Percentiles rank a stretch among this genome's conserved stretches.
Evolutionary conservation across 2,329 filamentous ascomycete genomes (phyloP).

Genomic region (Penicillium verrucosum): DNA sequence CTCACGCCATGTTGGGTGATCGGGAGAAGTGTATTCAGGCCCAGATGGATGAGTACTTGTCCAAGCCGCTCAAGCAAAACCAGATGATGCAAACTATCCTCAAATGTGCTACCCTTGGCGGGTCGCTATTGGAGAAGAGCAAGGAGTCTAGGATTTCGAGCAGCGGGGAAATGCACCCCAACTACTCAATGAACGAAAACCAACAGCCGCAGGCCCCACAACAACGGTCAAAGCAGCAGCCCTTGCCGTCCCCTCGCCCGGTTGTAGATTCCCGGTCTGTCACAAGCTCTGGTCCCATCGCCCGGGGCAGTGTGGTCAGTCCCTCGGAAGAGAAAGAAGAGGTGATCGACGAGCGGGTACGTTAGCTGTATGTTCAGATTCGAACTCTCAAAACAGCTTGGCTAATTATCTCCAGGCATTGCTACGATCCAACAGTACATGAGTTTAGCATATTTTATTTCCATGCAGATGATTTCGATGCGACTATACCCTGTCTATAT

Average conservation of each 20-base stretch:
- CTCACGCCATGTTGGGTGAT: constrained; percentile 98
- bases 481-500: constrained; percentile 29
- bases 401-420: constrained; percentile 35
- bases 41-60: constrained; percentile 98
- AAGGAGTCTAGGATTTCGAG: constrained; percentile 43
- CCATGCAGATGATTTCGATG: constrained; percentile 26
- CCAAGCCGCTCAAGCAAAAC: constrained; percentile 93
- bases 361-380: constrained; percentile 25
- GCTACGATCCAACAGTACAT: constrained; percentile 51
- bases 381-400: background rate
- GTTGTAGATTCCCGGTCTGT: constrained; percentile 61
- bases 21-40: constrained; percentile 97
- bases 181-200: constrained; percentile 35
- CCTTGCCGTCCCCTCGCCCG: constrained; percentile 44
- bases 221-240: constrained; percentile 16
- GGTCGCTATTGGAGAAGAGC: constrained; percentile 43
- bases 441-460: constrained; percentile 31
- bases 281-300: constrained; percentile 64
- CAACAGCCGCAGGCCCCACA: constrained; percentile 25
- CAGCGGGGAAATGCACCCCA: constrained; percentile 38
- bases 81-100: constrained; percentile 97
- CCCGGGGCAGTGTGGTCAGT: constrained; percentile 57
- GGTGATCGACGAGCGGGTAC: constrained; percentile 59
- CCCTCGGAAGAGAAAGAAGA: constrained; percentile 60
- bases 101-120: constrained; percentile 87